phyloP scores from a whole-genome alignment of 768 basidiomycete genomes.

The Astraeus odoratus region DNA sequence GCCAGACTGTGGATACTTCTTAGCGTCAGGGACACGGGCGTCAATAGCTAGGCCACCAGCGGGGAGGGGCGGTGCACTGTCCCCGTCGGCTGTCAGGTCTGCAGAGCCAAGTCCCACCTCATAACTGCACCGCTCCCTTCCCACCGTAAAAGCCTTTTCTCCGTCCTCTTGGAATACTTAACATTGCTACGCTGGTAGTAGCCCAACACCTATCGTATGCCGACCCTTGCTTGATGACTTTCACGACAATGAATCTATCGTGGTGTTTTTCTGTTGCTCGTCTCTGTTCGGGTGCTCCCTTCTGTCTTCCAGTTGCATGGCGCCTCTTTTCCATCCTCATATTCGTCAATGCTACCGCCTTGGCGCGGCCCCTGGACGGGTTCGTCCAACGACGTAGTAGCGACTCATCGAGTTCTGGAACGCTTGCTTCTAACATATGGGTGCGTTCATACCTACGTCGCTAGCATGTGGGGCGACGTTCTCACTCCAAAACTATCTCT shows the following conservation, averaged over 20 bases:
- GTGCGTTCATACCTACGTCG: conserved; percentile 11
- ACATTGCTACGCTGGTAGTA: background rate
- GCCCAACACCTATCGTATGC: background rate
- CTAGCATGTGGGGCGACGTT: background rate
- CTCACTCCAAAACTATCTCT: background rate
- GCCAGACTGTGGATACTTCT: too few relatives aligned
- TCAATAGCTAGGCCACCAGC: too few relatives aligned
- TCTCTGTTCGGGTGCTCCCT: too few relatives aligned
- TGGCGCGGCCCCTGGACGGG: background rate
- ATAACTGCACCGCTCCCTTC: background rate
- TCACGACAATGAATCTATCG: background rate
- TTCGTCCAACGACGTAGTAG: background rate
- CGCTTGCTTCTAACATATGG: conserved; percentile 18
- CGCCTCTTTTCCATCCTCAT: background rate
- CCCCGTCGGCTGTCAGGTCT: background rate
- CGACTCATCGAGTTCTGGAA: conserved; percentile 11
- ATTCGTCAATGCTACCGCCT: background rate
- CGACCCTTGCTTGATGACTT: background rate
- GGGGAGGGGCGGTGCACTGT: too few relatives aligned
- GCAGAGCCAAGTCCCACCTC: background rate
- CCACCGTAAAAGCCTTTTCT: background rate
- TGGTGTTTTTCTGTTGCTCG: background rate
- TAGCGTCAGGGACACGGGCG: too few relatives aligned
- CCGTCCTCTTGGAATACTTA: background rate
- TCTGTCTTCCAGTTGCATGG: background rate